Base-by-base conservation (phyloP, 768 basidiomycete genomes). In the Phaffia tasmanica region DNA sequence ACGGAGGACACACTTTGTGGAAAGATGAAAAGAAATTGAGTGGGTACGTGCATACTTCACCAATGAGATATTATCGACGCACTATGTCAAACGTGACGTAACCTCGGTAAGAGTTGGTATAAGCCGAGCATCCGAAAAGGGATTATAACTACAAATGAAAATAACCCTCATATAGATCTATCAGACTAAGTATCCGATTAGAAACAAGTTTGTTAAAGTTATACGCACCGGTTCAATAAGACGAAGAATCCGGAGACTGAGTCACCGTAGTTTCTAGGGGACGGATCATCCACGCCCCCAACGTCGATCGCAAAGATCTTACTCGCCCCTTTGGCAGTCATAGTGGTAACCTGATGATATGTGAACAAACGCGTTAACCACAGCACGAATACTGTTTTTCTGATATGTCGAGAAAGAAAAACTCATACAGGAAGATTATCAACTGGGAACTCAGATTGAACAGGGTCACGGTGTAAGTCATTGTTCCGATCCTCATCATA, bases 241-340 rank as follows among this genome's bases (percentile, higher is more conserved):
- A 98, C 81, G 88, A 90, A 97, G 86, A 89, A 95, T 32, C 95
- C 95, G 3, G 92, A 95, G 2, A 99, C 81, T 0, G 88, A 86
- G 72, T 99, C 95, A 6, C 95, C 92, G 76, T 93, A 95, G 71
- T 88, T 86, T 62, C 95, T 82, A 0, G 94, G 92, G 1, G 89
- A 89, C 67, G 94, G 97, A 74, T 99, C 95, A 73, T 97, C 94
- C 66, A 93, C 81, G 83, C 89, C 94, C 9, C 66, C 66, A 62
- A 98, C 95, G 73, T 99, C 95, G 53, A 83, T 86, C 0, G 95
- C 94, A 72, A 98, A 88, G 29, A 99, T 87, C 29, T 83, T 85
- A 67, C 83, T 87, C 9, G 92, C 87, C 27, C 95, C 95, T 82
- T 87, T 86, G 5, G 86, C 84, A 71, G 89, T 86, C 87, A 98